These are phyloP conservation scores for Logfia minima DNA, from an alignment of 129 eudicot genomes.

Conservation along the genomic window DNA sequence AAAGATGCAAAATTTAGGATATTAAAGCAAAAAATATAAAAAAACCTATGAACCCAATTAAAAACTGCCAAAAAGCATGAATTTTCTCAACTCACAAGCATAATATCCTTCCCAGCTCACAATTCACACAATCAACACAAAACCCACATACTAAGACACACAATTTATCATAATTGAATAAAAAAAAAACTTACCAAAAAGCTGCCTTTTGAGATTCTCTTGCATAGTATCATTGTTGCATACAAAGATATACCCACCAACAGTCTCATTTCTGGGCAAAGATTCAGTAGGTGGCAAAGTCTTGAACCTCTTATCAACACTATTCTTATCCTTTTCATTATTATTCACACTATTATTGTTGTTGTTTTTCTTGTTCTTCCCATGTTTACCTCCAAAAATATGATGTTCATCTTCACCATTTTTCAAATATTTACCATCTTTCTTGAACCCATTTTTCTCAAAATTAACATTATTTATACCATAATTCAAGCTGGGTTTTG, in stretches of 20 bases:
- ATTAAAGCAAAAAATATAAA: background rate
- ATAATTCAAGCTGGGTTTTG: conserved; percentile 4
- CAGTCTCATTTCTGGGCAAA: conserved; percentile 90
- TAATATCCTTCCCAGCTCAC: background rate
- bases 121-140: background rate
- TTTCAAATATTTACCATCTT: background rate
- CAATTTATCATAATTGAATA: background rate
- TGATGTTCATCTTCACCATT: conserved; percentile 25
- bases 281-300: conserved; percentile 86
- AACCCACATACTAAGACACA: background rate
- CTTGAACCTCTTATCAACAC: conserved; percentile 88
- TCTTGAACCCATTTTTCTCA: background rate
- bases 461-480: background rate
- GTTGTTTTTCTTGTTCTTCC: conserved; percentile 33
- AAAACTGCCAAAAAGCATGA: background rate
- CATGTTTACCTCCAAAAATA: conserved; percentile 55
- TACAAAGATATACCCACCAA: conserved; percentile 95
- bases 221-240: conserved; percentile 99
- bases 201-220: conserved; percentile 90
- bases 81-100: background rate
- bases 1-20: background rate
- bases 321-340: conserved; percentile 30
- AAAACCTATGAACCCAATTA: background rate
- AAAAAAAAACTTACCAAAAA: conserved; percentile 66
- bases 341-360: conserved; percentile 32